Base-by-base conservation (phyloP, 805 yeast species). In the Candida vaughaniae region DNA sequence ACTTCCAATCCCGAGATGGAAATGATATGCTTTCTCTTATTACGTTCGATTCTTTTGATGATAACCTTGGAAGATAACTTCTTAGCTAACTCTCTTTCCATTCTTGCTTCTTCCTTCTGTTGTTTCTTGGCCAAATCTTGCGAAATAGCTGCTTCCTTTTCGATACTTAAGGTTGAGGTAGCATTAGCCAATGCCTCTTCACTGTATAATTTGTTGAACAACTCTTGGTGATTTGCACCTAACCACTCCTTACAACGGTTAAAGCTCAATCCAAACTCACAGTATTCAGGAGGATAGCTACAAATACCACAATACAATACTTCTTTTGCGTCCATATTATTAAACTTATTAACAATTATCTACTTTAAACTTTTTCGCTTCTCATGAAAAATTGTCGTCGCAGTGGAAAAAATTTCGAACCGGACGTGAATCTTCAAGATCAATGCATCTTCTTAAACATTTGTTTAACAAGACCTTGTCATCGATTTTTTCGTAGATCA, bases 1-100 rank as follows among this genome's bases (percentile, higher is more conserved):
- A 89, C 86, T 56, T 91, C 97, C 45, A 90, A 71, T 11, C 96
- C 96, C 14, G 85, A 74, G 34, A 90, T 82, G 16, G 95, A 85
- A 36, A 89, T 82, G 38, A 89, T 85, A 55, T 83, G 87, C 60
- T 90, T 90, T 52, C 95, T 75, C 65, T 86, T 86, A 22, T 95
- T 85, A 59, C 98, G 77, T 52, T 88, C 96, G 42, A 89, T 86
- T 57, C 95, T 74, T 66, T 86, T 90, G 54, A 90, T 80, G 31
- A 77, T 60, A 33, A 90, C 90, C 55, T 87, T 89, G 5, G 91
- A 79, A n/a, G 85, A 74, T 39, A 87, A 66, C 55, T 82, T 80
- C 63, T 80, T 83, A 46, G 81, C 85, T 43, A 85, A 65, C 53
- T 87, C 96, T 45, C 95, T 72, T 60, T 88, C 95, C 45, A 82